Evolutionary conservation across 1,284 basidiomycete genomes (phyloP), one percentile per base, ranked within the genome.

Genomic region (Irpex rosettiformis): DNA sequence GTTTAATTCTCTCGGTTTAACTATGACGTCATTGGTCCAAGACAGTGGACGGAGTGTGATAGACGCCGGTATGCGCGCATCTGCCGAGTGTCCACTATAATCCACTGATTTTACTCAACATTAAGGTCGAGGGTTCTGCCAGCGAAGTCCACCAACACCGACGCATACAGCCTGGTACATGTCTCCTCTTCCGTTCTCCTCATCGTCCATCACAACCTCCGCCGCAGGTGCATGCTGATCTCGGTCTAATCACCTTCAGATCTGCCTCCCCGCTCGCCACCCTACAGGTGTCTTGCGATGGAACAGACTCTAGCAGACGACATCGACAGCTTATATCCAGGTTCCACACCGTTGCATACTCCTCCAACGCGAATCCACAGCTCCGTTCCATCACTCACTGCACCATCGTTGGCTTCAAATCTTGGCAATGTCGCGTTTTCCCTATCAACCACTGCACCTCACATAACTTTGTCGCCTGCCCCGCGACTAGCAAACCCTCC

Each of bases 391-490:
- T 57, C 56, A 25, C 25, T 54, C 22, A 40, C 51, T 37, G 51
- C 45, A 13, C 57, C 65, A 45, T 54, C 61, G n/a, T 47, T 63
- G 16, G 48, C 57, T 40, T 40, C 33, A 40, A 40, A 11, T 11
- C 28, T 64, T 30, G 58, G 55, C 51, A 59, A 65, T 33, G 51
- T 66, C 59, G 57, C 65, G 16, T 58, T 66, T 55, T 58, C 64
- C 7, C 61, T 66, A 18, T 53, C 64, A 29, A 51, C 57, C 4
- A 52, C 61, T 49, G 61, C 64, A 48, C 66, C 69, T 58, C 67
- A 64, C 62, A 65, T 62, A 58, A 57, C 65, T 55, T 61, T 67
- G 27, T 64, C 64, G 48, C 65, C 62, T 53, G 55, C 57, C 28
- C 64, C 59, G 56, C 65, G 61, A 58, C 59, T 65, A 42, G 58